Base-by-base conservation (phyloP, 1,139 yeast species). In the Saccharomyces hybrid region DNA sequence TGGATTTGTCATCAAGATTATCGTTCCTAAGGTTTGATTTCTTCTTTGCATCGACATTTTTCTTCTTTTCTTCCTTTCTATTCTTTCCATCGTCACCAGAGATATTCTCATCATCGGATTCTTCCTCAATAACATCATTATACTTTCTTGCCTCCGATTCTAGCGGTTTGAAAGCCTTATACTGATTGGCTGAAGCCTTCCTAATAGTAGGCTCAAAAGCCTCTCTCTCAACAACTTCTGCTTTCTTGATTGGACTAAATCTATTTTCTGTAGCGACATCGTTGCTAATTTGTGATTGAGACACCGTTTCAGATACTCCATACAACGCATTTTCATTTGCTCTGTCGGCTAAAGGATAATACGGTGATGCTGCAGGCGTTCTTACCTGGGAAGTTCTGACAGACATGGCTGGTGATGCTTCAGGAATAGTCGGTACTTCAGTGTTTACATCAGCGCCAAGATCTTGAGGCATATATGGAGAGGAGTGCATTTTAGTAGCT, bases 81-180 rank as follows among this genome's bases (percentile, higher is more conserved):
- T 5, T 66, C 71, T 14, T 69, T 41, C 52, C 23, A 44, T 52
- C 50, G 34, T 58, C 61, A 25, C 14, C 42, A 28, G 42, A 27
- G 16, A 64, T 70, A n/a, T 72, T 77, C 2, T 73, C 78, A 3
- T 72, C 76, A 8, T 72, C 76, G n/a, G 74, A 75, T 8, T 76
- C 80, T 50, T 76, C 79, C 38, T 73, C 76, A 48, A 75, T 73
- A 48, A 73, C 74, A 61, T 77, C 81, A 52, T 76, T 75, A 56
- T 75, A 75, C 48, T 72, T 61, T 11, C 16, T 25, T 20, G 31
- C 48, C 5, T 28, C 50, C 9, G 38, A 7, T 11, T 26, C 54
- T 14, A 52, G 32, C 6, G 64, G 58, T 16, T 62, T 57, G 47
- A 52, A 59, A 6, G 64, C 56, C 31, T 54, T 55, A 16, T 52